Evolutionary conservation across 2,329 filamentous ascomycete genomes (phyloP).

Genomic region (Xylariales sp.): DNA sequence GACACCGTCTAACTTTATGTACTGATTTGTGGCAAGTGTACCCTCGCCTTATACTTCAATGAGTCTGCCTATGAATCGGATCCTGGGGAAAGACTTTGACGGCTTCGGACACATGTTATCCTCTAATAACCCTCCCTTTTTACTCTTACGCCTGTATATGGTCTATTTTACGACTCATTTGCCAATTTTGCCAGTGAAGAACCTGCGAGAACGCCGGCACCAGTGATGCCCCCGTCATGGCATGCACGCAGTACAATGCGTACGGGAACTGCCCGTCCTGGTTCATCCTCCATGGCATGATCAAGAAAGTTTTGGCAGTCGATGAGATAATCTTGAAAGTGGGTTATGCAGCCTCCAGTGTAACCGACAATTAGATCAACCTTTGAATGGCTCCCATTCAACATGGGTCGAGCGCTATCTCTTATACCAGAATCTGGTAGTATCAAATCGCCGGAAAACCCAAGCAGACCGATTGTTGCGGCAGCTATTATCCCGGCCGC

Average conservation of each 20-base stretch:
- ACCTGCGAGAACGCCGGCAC: conserved; percentile 56
- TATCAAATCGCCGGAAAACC: conserved; percentile 62
- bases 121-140: too few relatives aligned
- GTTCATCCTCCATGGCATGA: conserved; percentile 38
- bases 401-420: conserved; percentile 5
- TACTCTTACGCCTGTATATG: too few relatives aligned
- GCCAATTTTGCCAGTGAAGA: conserved; percentile 29
- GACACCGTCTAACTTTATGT: too few relatives aligned
- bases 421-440: conserved; percentile 13
- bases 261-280: conserved; percentile 27
- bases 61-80: too few relatives aligned
- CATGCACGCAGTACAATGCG: conserved; percentile 50
- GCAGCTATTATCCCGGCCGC: conserved; percentile 73
- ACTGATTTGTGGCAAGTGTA: too few relatives aligned
- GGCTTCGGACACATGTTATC: neutral
- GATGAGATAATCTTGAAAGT: conserved; percentile 68
- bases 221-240: conserved; percentile 58
- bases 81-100: too few relatives aligned
- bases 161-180: neutral
- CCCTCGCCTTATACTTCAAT: too few relatives aligned
- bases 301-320: conserved; percentile 69
- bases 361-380: conserved; percentile 70
- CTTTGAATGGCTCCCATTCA: conserved; percentile 7
- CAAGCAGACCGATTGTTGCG: conserved; percentile 65
- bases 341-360: conserved; percentile 75